Base-by-base conservation (phyloP, 345 rosid genomes). In the Citrus trifoliata region DNA sequence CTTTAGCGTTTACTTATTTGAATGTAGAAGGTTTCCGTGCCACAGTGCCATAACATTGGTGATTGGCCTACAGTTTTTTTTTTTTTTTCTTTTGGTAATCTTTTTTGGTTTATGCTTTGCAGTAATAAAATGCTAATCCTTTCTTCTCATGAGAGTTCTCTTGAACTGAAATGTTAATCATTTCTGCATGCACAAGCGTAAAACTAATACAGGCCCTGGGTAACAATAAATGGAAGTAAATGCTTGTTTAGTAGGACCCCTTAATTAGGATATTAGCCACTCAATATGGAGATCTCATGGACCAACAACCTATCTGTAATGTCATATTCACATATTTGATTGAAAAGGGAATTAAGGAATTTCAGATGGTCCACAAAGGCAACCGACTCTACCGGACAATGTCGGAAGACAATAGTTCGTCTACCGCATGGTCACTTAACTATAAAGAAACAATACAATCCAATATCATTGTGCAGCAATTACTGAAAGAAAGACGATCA, bases 351-450 rank as follows among this genome's bases (percentile, higher is more conserved):
- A 61, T 7, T 18, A 62, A 83, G 65, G 71, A 80, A 65, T 51
- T 16, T 55, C 68, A 73, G 79, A 80, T 86, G 87, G 82, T 48
- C 82, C 80, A 24, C 71, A 78, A 63, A 70, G 56, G 74, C 86
- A 78, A 85, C 85, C 74, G 35, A 56, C 51, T 42, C 60, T 27
- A 37, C 48, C 74, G 10, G 77, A 82, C 80, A 79, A 74, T 64
- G 70, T 67, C 81, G 68, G 70, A 60, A 67, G 70, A 72, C 35
- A 70, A 53, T 25, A 37, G 67, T 33, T 73, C 77, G 21, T 74
- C 40, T 22, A 19, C 66, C 74, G 22, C 42, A 77, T 40, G 18
- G 71, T 65, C 78, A 74, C 3, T 76, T 61, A 25, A 27, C 75
- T 64, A 53, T 67, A 14, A 12, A 66, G 76, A 24, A 77, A 69